Conservation (phyloP, 257 asterid genomes). For the Plantago elongata region DNA sequence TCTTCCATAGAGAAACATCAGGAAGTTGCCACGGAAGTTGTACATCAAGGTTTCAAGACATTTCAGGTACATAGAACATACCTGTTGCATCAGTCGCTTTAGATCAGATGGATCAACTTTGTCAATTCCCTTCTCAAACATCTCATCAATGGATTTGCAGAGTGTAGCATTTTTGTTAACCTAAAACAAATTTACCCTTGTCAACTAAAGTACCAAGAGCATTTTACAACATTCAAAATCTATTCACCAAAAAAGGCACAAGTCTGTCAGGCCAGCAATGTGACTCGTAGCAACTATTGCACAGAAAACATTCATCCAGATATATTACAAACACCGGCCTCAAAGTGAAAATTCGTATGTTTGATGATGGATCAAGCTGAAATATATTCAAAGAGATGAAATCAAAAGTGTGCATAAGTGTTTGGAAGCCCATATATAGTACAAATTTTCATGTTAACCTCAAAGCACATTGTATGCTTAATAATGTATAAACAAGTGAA, state of each 20-base stretch:
- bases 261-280: too few relatives aligned
- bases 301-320: too few relatives aligned
- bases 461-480: too few relatives aligned
- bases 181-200: slow-evolving; percentile 34
- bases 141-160: slow-evolving; percentile 82
- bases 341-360: too few relatives aligned
- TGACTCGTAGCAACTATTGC: too few relatives aligned
- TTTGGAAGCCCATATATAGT: too few relatives aligned
- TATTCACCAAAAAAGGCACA: neutral
- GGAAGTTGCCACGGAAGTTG: slow-evolving; percentile 2
- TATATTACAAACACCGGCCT: too few relatives aligned
- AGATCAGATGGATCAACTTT: slow-evolving; percentile 50
- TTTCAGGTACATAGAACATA: slow-evolving; percentile 20
- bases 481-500: too few relatives aligned
- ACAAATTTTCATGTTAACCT: too few relatives aligned
- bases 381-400: too few relatives aligned
- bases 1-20: slow-evolving; percentile 11
- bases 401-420: too few relatives aligned
- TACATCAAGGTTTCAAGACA: slow-evolving; percentile 1
- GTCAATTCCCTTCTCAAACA: slow-evolving; percentile 64
- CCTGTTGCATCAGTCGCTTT: slow-evolving; percentile 66
- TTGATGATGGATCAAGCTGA: too few relatives aligned
- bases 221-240: neutral
- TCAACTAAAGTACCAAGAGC: slow-evolving; percentile 16
- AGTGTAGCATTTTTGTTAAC: slow-evolving; percentile 74